A percentile compares a stretch with the other conserved stretches of the same genome.
These are phyloP conservation scores for Silene noctiflora DNA, from an alignment of 179 eudicot species.

Conservation along the genomic window DNA sequence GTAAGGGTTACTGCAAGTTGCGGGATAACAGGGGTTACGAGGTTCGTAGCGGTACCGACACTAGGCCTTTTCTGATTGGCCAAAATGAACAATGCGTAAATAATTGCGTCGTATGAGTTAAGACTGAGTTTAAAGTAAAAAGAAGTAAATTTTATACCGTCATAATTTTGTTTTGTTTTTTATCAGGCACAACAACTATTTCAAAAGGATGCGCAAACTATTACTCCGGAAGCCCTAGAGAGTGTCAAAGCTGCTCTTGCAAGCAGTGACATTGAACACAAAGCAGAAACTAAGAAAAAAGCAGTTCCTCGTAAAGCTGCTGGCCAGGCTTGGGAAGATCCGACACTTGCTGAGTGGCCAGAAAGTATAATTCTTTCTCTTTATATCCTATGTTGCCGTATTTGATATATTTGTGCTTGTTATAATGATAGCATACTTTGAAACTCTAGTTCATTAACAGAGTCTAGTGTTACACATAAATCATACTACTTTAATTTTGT, in stretches of 20 bases:
- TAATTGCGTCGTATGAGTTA: too few species aligned
- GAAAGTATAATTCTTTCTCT: conserved; percentile 55
- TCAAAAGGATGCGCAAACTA: conserved; percentile 90
- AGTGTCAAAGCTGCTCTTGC: conserved; percentile 98
- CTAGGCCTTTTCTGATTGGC: too few species aligned
- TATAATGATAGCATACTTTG: background rate
- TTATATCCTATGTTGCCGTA: background rate
- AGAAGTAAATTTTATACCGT: background rate
- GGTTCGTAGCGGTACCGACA: too few species aligned
- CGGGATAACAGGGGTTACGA: too few species aligned
- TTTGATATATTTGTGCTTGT: background rate
- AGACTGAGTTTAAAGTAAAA: too few species aligned
- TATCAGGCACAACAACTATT: conserved; percentile 84
- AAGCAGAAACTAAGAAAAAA: conserved; percentile 87
- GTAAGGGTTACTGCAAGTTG: too few species aligned
- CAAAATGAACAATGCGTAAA: too few species aligned
- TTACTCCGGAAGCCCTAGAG: conserved; percentile 91
- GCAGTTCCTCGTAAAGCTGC: conserved; percentile 95
- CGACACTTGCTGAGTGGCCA: conserved; percentile 99
- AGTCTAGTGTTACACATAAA: background rate
- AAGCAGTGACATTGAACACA: conserved; percentile 88
- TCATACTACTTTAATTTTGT: background rate
- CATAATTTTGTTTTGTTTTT: background rate
- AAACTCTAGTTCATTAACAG: background rate
- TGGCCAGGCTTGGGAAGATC: conserved; percentile 95